phyloP scores from a whole-genome alignment of 208 protist genomes.

The Endotrypanum monterogeii region DNA sequence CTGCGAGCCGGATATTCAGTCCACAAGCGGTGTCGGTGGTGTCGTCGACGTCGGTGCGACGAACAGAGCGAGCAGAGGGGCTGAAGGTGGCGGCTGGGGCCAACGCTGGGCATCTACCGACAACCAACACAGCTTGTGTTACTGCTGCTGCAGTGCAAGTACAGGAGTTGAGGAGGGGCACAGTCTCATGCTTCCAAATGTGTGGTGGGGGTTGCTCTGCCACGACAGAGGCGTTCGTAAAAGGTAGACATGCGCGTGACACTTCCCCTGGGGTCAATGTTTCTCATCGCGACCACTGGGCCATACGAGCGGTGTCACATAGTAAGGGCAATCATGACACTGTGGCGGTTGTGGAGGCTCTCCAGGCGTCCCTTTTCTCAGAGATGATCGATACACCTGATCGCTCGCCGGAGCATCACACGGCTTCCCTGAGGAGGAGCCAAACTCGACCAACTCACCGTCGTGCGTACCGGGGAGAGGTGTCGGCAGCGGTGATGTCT shows the following conservation, averaged over 20 bases:
- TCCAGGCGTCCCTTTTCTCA: not conserved
- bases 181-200: no score
- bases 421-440: not conserved
- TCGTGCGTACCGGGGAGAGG: not conserved
- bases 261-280: not conserved
- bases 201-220: not conserved
- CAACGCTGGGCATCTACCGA: not conserved
- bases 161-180: not conserved
- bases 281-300: not conserved
- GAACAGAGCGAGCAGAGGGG: not conserved
- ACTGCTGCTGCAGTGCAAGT: not conserved
- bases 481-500: not conserved
- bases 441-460: not conserved
- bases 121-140: not conserved
- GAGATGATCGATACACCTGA: not conserved
- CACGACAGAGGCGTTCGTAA: not conserved
- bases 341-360: not conserved
- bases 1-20: slow-evolving; percentile 14
- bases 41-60: not conserved
- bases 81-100: not conserved
- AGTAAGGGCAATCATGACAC: not conserved
- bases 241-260: not conserved
- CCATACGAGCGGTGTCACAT: not conserved
- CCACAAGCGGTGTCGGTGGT: not conserved
- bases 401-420: not conserved